These are phyloP conservation scores for Cynara cardunculus DNA, from an alignment of 129 eudicot genomes.

Conservation along the genomic window DNA sequence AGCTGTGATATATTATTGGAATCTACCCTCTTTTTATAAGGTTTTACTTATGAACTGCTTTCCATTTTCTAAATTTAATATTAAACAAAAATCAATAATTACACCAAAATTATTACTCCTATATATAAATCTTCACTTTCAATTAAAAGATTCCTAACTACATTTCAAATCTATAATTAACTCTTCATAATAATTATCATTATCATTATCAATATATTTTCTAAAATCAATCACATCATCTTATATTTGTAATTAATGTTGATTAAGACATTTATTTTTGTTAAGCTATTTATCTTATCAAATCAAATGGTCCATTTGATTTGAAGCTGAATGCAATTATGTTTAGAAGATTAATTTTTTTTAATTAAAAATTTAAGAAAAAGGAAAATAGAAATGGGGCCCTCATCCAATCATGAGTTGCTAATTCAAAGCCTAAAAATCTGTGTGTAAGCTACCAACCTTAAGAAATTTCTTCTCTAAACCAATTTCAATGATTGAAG, in stretches of 20 bases:
- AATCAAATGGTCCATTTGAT: not conserved
- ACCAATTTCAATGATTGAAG: conserved; percentile 25
- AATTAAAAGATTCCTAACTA: not conserved
- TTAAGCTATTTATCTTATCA: not conserved
- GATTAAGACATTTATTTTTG: not conserved
- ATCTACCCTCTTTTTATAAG: not conserved
- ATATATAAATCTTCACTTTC: not conserved
- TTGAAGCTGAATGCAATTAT: not conserved
- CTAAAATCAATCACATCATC: not conserved
- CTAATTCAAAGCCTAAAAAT: conserved; percentile 3
- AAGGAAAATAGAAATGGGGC: conserved; percentile 2
- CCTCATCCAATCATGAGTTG: conserved; percentile 19
- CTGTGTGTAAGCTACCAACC: conserved; percentile 12
- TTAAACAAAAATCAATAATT: not conserved
- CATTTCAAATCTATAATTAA: too few relatives aligned
- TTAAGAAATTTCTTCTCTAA: not conserved
- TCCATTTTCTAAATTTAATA: conserved; percentile 16
- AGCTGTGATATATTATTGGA: conserved; percentile 22
- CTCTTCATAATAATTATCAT: too few relatives aligned
- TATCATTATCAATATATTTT: not conserved
- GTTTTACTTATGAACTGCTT: conserved; percentile 23
- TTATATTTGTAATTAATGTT: not conserved
- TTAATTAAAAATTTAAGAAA: not conserved
- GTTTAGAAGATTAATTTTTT: not conserved
- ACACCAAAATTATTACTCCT: not conserved